These are phyloP conservation scores for Chalciporus sp. DNA, from an alignment of 1,284 basidiomycete genomes.

Conservation along the genomic window DNA sequence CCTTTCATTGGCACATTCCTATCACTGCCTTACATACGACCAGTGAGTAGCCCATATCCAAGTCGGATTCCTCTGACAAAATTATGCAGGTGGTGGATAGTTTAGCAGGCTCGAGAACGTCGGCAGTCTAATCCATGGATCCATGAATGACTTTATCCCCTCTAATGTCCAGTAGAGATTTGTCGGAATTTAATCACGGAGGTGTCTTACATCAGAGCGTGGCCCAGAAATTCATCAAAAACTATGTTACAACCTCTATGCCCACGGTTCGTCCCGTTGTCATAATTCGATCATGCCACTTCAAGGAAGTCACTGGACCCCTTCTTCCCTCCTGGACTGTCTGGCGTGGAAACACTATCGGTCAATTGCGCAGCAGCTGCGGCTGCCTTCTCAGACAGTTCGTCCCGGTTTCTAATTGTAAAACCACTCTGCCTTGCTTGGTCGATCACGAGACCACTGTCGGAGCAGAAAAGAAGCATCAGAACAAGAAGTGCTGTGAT, in stretches of 20 bases:
- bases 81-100: conserved; percentile 65
- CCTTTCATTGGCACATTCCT: conserved; percentile 90
- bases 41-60: conserved; percentile 44
- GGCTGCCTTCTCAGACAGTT: conserved; percentile 29
- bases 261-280: neutral
- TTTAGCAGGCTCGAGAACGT: conserved; percentile 73
- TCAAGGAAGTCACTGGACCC: conserved; percentile 7
- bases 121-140: conserved; percentile 57
- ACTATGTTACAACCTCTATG: neutral
- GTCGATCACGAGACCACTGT: conserved; percentile 54
- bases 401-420: conserved; percentile 50
- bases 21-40: conserved; percentile 82
- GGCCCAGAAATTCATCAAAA: conserved; percentile 1
- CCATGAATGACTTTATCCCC: neutral
- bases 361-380: neutral
- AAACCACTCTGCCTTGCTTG: conserved; percentile 53
- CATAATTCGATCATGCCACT: conserved; percentile 2
- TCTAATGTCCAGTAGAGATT: conserved; percentile 10
- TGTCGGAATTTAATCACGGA: conserved; percentile 22
- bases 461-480: neutral
- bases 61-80: conserved; percentile 9
- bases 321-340: conserved; percentile 12
- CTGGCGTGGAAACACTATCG: neutral
- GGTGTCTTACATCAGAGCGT: conserved; percentile 7
- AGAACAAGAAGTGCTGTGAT: neutral